Base-by-base conservation (phyloP, 768 basidiomycete genomes). In the Porpolomopsis calyptriformis region DNA sequence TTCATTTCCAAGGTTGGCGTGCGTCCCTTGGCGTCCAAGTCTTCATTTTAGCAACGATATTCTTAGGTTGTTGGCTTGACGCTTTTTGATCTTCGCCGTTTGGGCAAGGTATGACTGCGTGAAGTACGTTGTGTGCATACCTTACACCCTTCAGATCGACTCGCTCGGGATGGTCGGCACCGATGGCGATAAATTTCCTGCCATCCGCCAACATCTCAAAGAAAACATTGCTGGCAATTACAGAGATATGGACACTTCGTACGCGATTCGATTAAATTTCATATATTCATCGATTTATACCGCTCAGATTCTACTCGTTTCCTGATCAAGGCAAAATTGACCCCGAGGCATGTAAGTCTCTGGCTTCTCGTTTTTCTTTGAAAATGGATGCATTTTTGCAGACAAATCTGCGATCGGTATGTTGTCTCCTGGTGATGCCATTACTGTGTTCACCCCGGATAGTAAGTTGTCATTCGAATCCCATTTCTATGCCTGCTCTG, bases 391-490 rank as follows among this genome's bases (percentile, higher is more conserved):
- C 48, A 43, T 39, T 40, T 14, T 7, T 25, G n/a, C 55, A 90
- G 88, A 90, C 67, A 90, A 85, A 61, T 63, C 61, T 12, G 88
- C 89, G 31, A 89, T 94, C 45, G 77, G 86, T 62, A 70, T 74
- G 45, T 67, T 92, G 56, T 73, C 76, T 9, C 73, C 85, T 7
- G 89, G 91, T 19, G 84, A 89, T 52, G 90, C 90, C n/a, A 81
- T 88, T 40, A 83, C 92, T 55, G 81, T 94, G 51, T 94, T 94
- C 63, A 94, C 91, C 2, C 92, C 91, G 3, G 91, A 93, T 59
- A 82, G 86, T 82, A 52, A 58, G 80, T 64, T 41, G 26, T 44
- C n/a, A 12, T 37, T 40, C 6, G 12, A 19, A 18, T 18, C 23
- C 11, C 12, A 12, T 11, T 43, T 24, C 14, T 26, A 24, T 18